Evolutionary conservation across 345 rosid genomes (phyloP), one percentile per base, ranked within the genome.

Genomic region (Limnanthes douglasii): DNA sequence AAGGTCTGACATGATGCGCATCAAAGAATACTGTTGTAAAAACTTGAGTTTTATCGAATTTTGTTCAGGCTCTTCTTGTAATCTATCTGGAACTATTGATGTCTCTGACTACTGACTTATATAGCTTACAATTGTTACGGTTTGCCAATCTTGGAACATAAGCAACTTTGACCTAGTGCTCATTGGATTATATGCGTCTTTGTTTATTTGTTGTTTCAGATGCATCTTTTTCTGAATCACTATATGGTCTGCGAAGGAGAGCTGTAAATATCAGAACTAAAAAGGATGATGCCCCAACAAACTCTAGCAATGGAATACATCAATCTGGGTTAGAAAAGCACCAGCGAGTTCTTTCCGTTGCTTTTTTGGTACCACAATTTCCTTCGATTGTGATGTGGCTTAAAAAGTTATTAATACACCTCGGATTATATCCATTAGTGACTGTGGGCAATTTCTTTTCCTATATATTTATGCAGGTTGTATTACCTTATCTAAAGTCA

Each of bases 181-280:
- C n/a, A 16, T 21, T 36, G 56, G 23, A 42, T 8, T 20, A 1
- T 24, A 2, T 31, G 41, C 1, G 42, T 7, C 16, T 38, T 29
- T 2, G 24, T 17, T 18, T 48, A 18, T 10, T 24, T 11, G 41
- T 33, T 26, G 24, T 37, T 59, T 32, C 72, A 90, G 99, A 90
- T 70, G 96, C 93, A 59, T 90, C 96, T 8, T 90, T 90, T 62
- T 58, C 99, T 25, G 99, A 85, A 48, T 78, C 96, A 31, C 68
- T 90, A 18, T 90, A 90, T 64, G 99, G 99, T 26, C 65, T 90
- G 64, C 68, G 99, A 58, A 85, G 99, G 61, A 73, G 88, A 68
- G 62, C 86, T 4, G 73, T 56, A 53, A 71, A 52, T 45, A 63
- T 90, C 49, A 70, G 45, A 56, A 51, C 46, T 42, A 61, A 50